A percentile compares a stretch with the other conserved stretches of the same genome.
These are phyloP conservation scores for Pseudocercospora ulei DNA, from an alignment of 2,329 filamentous ascomycete species.

Conservation along the genomic window DNA sequence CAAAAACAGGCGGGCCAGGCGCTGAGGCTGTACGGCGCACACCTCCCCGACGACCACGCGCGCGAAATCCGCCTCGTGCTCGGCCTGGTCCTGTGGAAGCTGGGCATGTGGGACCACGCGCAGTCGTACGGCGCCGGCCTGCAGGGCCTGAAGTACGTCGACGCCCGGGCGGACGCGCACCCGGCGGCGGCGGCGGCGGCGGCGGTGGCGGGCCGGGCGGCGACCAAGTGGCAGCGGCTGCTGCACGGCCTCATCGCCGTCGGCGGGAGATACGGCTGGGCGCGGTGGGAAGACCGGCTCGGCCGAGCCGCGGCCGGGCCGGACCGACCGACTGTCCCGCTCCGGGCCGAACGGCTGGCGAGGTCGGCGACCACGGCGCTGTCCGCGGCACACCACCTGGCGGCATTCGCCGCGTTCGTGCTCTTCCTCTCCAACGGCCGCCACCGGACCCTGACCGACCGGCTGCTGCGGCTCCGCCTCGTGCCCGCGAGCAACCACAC, in stretches of 20 bases:
- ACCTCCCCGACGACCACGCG: slow-evolving; percentile 76
- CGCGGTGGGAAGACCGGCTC: slow-evolving; percentile 81
- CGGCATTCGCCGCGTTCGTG: slow-evolving; percentile 75
- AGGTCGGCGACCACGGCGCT: slow-evolving; percentile 58
- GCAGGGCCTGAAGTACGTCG: slow-evolving; percentile 82
- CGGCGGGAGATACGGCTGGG: slow-evolving; percentile 80
- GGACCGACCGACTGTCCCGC: slow-evolving; percentile 46
- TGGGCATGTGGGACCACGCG: slow-evolving; percentile 93
- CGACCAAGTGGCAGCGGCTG: slow-evolving; percentile 72
- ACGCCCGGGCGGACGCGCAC: slow-evolving; percentile 55
- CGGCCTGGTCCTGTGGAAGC: slow-evolving; percentile 76
- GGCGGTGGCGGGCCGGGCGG: slow-evolving; percentile 47
- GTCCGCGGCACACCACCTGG: slow-evolving; percentile 67
- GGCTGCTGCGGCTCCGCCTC: slow-evolving; percentile 71
- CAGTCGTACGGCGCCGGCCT: slow-evolving; percentile 88
- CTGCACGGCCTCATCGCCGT: slow-evolving; percentile 79
- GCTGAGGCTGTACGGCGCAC: slow-evolving; percentile 71
- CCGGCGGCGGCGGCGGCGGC: slow-evolving; percentile 26
- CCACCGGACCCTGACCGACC: slow-evolving; percentile 83
- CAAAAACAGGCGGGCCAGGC: slow-evolving; percentile 79
- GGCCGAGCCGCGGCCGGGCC: slow-evolving; percentile 67
- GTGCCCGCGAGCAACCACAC: slow-evolving; percentile 77
- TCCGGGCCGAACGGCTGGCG: slow-evolving; percentile 52
- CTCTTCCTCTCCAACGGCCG: slow-evolving; percentile 84
- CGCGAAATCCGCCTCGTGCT: slow-evolving; percentile 73